Conservation (phyloP, 2,329 filamentous ascomycete species). For the Ophiostoma triangulosporum region DNA sequence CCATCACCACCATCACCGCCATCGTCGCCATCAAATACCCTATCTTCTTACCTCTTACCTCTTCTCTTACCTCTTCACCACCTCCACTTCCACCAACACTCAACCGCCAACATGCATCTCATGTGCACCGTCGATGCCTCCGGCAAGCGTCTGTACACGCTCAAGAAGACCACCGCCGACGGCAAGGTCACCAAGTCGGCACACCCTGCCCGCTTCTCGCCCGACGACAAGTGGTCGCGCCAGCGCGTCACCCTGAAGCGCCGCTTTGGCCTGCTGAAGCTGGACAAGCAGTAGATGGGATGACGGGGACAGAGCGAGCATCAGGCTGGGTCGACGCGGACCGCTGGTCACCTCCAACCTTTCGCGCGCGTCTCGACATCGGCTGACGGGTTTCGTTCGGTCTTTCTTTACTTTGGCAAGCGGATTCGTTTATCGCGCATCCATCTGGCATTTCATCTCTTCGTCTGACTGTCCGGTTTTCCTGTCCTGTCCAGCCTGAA, state of each 20-base stretch:
- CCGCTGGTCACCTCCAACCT: too few species aligned
- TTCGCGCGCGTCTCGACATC: too few species aligned
- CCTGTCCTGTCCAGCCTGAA: too few species aligned
- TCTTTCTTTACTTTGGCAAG: too few species aligned
- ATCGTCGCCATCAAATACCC: too few species aligned
- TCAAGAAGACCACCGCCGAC: slow-evolving; percentile 67
- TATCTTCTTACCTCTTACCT: too few species aligned
- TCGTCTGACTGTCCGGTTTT: too few species aligned
- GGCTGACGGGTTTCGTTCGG: too few species aligned
- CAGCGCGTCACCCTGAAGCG: slow-evolving; percentile 93
- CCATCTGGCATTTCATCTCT: too few species aligned
- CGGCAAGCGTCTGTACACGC: slow-evolving; percentile 86
- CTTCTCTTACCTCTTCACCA: not conserved
- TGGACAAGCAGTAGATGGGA: slow-evolving; percentile 22
- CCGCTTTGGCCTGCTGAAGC: slow-evolving; percentile 71
- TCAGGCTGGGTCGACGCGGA: too few species aligned
- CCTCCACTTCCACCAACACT: not conserved
- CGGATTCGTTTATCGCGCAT: too few species aligned
- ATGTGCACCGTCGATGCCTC: slow-evolving; percentile 73
- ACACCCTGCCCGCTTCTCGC: slow-evolving; percentile 90
- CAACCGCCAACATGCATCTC: slow-evolving; percentile 35
- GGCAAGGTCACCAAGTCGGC: slow-evolving; percentile 89
- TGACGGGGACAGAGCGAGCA: not conserved
- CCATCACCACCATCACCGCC: not conserved
- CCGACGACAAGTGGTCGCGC: slow-evolving; percentile 96